Evolutionary conservation across 129 eudicot genomes (phyloP).

Genomic region (Tagetes patula): DNA sequence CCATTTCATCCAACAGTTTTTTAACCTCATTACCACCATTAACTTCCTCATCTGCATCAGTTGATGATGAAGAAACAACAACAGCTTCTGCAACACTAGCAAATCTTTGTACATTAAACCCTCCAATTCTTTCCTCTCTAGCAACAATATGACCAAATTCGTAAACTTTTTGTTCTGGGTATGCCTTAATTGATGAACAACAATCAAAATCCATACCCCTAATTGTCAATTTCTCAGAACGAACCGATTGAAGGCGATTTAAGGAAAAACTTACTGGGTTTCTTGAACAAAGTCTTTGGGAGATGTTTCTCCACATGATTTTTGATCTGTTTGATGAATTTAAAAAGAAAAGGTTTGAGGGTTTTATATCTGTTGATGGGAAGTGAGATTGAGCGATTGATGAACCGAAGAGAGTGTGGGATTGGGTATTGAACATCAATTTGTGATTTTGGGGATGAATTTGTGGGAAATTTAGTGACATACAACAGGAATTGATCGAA

Average conservation of each 20-base stretch:
- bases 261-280: conserved; percentile 31
- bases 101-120: conserved; percentile 39
- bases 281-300: conserved; percentile 35
- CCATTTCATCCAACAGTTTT: conserved; percentile 56
- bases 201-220: conserved; percentile 22
- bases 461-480: not conserved
- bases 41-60: conserved; percentile 54
- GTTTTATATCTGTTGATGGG: conserved; percentile 14
- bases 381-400: conserved; percentile 25
- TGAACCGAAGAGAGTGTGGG: conserved; percentile 27
- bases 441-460: conserved; percentile 20
- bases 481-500: not conserved
- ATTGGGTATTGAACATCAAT: conserved; percentile 52
- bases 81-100: conserved; percentile 68
- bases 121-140: conserved; percentile 24
- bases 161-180: conserved; percentile 39
- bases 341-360: not conserved
- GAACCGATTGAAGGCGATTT: conserved; percentile 19
- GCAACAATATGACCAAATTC: conserved; percentile 30
- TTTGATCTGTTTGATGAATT: conserved; percentile 25
- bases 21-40: conserved; percentile 58
- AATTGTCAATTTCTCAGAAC: conserved; percentile 7
- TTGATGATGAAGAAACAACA: conserved; percentile 27
- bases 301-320: conserved; percentile 65
- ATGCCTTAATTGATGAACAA: conserved; percentile 19